These are phyloP conservation scores for Calonectria montana DNA, from an alignment of 2,329 filamentous ascomycete species.

Conservation along the genomic window DNA sequence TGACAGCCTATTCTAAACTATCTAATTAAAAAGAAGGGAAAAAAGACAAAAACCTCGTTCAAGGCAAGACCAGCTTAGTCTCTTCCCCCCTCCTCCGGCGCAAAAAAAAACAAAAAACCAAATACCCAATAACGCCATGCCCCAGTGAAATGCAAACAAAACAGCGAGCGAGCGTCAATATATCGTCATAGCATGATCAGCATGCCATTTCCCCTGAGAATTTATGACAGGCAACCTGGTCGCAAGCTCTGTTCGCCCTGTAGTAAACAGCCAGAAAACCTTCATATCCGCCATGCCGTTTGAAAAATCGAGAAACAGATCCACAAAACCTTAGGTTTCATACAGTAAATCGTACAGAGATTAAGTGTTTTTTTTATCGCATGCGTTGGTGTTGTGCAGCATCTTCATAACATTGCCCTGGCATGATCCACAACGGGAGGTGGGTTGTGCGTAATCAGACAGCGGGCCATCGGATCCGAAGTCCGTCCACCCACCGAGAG, in stretches of 20 bases:
- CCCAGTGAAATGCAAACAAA: slow-evolving; percentile 26
- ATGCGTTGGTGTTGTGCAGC: neutral
- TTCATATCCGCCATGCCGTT: neutral
- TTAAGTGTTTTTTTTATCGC: neutral
- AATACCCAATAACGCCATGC: slow-evolving; percentile 30
- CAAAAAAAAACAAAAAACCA: slow-evolving; percentile 27
- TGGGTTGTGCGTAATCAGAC: slow-evolving; percentile 33
- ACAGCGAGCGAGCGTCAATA: slow-evolving; percentile 30
- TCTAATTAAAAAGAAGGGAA: neutral
- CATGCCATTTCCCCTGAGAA: slow-evolving; percentile 17
- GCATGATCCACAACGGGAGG: slow-evolving; percentile 1
- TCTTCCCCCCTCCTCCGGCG: slow-evolving; percentile 13
- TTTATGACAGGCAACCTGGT: slow-evolving; percentile 5
- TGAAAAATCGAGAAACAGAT: neutral
- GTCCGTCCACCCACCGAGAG: slow-evolving; percentile 86
- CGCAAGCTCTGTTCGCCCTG: neutral
- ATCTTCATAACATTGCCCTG: neutral
- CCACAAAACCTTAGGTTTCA: slow-evolving; percentile 14
- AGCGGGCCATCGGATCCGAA: slow-evolving; percentile 76
- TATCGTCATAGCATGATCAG: slow-evolving; percentile 35
- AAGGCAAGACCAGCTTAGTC: neutral
- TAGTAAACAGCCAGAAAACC: neutral
- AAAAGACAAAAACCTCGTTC: neutral
- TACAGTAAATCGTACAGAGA: slow-evolving; percentile 17
- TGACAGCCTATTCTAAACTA: neutral